Conservation (phyloP, 768 basidiomycete species). For the Kwoniella sp. region DNA sequence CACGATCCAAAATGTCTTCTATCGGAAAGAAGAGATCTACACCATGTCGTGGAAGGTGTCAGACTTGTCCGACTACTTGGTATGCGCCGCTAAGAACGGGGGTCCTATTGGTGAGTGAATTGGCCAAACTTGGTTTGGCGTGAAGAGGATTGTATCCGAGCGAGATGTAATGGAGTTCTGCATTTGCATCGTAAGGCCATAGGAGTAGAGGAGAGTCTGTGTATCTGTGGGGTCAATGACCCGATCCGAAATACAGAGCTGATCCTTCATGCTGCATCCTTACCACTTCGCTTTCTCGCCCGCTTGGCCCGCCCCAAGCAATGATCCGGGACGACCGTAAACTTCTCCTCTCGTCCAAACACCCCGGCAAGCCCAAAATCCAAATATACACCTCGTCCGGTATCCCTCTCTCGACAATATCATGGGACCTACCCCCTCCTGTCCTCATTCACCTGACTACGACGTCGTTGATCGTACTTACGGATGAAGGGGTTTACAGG, state of each 20-base stretch:
- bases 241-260: too few relatives aligned
- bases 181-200: too few relatives aligned
- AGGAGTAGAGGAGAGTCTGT: too few relatives aligned
- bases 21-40: constrained; percentile 77
- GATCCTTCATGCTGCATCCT: too few relatives aligned
- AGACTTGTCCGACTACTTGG: constrained; percentile 74
- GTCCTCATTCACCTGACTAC: constrained; percentile 63
- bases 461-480: constrained; percentile 68
- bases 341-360: constrained; percentile 68
- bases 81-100: constrained; percentile 80
- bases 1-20: constrained; percentile 83
- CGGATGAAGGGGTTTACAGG: constrained; percentile 90
- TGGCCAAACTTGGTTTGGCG: background rate
- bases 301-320: constrained; percentile 61
- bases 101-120: constrained; percentile 85
- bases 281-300: background rate
- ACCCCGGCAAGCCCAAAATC: constrained; percentile 75
- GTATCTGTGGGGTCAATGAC: too few relatives aligned
- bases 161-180: too few relatives aligned
- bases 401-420: constrained; percentile 60
- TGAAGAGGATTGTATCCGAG: background rate
- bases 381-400: constrained; percentile 86
- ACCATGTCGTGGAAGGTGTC: constrained; percentile 76
- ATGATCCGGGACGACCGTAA: constrained; percentile 83
- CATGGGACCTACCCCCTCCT: constrained; percentile 78